Conservation (phyloP, 148 eudicot species). For the Rhododendron henanense region DNA sequence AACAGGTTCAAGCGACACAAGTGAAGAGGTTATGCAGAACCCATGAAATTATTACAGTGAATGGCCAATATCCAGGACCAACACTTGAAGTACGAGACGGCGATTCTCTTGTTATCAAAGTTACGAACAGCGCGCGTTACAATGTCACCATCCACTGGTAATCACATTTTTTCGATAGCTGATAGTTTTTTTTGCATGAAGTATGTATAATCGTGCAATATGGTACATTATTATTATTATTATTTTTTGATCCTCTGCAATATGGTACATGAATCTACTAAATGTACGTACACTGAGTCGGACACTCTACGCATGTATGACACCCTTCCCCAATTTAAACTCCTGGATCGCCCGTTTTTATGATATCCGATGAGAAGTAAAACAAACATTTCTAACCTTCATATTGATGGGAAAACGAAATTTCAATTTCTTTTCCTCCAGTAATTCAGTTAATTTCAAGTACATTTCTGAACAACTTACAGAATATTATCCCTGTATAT, state of each 20-base stretch:
- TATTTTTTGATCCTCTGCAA: too few relatives aligned
- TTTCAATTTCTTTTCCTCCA: not conserved
- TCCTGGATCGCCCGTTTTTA: not conserved
- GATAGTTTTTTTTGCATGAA: not conserved
- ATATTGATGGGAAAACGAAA: not conserved
- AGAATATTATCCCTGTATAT: not conserved
- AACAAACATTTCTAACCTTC: not conserved
- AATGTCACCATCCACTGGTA: constrained; percentile 90
- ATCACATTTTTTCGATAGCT: not conserved
- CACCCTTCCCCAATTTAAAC: not conserved
- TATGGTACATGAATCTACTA: not conserved
- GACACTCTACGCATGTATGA: not conserved
- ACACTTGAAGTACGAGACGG: constrained; percentile 63
- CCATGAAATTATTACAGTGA: constrained; percentile 58
- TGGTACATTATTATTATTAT: too few relatives aligned
- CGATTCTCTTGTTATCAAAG: constrained; percentile 64
- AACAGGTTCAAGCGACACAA: constrained; percentile 62
- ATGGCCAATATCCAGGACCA: constrained; percentile 91
- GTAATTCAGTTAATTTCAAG: not conserved
- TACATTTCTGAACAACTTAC: not conserved
- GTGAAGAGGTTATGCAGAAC: constrained; percentile 77
- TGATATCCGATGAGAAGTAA: not conserved
- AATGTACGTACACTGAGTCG: not conserved
- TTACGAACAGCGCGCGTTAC: constrained; percentile 55
- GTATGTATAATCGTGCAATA: not conserved